Percentiles rank a stretch among this genome's conserved stretches.
phyloP scores from a whole-genome alignment of 345 rosid genomes.

The Lumnitzera racemosa region DNA sequence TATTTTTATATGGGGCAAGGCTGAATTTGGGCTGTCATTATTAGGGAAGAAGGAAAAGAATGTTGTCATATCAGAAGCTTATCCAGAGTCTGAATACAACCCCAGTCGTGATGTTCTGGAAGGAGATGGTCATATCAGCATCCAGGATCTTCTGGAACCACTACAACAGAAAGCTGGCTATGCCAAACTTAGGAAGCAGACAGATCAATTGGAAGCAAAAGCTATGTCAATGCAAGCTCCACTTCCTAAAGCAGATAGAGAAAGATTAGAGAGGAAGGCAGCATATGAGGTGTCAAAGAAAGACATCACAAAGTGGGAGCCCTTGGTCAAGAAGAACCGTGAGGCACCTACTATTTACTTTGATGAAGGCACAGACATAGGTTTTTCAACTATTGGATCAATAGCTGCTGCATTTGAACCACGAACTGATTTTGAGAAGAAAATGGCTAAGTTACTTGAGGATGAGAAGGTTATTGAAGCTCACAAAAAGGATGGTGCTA shows the following conservation, averaged over 20 bases:
- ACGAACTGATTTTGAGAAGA: constrained; percentile 86
- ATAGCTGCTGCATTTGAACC: constrained; percentile 92
- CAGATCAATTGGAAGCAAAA: constrained; percentile 39
- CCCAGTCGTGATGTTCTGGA: constrained; percentile 78
- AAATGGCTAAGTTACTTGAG: constrained; percentile 65
- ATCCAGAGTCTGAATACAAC: constrained; percentile 88
- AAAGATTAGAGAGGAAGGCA: constrained; percentile 66
- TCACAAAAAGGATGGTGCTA: constrained; percentile 73
- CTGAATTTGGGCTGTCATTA: constrained; percentile 9
- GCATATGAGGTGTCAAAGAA: constrained; percentile 54
- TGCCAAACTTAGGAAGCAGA: constrained; percentile 47
- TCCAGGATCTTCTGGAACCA: constrained; percentile 62
- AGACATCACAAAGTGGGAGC: constrained; percentile 69
- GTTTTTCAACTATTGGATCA: constrained; percentile 87
- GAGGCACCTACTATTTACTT: constrained; percentile 77
- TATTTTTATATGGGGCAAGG: background rate
- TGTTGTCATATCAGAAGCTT: constrained; percentile 52
- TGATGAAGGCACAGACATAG: constrained; percentile 57
- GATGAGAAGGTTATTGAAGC: constrained; percentile 63
- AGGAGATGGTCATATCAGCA: constrained; percentile 47
- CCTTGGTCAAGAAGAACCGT: constrained; percentile 70
- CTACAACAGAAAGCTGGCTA: constrained; percentile 58
- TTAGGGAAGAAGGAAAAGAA: constrained; percentile 56
- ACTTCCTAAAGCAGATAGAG: constrained; percentile 57
- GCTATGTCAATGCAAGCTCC: constrained; percentile 65